Evolutionary conservation across 73 alveolate genomes (phyloP).

Genomic region (Paramecium bursaria): DNA sequence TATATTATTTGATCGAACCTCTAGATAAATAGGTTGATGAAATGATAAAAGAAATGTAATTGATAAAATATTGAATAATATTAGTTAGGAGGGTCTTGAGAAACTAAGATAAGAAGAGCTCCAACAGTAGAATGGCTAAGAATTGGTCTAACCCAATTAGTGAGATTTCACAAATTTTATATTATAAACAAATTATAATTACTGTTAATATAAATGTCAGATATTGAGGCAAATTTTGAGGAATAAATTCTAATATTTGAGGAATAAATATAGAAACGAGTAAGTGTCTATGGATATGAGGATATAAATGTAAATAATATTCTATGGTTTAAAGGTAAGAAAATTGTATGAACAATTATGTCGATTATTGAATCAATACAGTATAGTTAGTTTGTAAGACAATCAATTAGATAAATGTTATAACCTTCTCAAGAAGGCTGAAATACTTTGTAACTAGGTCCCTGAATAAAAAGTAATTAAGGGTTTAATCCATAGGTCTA

Average conservation of each 20-base stretch:
- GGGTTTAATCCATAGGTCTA: conserved; percentile 34
- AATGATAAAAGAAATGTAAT: too few species aligned
- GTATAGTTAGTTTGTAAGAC: background rate
- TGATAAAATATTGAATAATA: too few species aligned
- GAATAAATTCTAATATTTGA: conserved; percentile 1
- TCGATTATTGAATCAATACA: conserved; percentile 2
- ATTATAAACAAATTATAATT: too few species aligned
- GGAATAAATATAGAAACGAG: background rate
- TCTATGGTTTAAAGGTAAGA: conserved; percentile 2
- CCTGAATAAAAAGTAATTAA: conserved; percentile 37
- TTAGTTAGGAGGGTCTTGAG: too few species aligned
- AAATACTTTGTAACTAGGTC: background rate
- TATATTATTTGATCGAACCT: too few species aligned
- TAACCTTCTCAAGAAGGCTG: conserved; percentile 8
- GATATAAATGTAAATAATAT: too few species aligned
- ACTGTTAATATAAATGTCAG: too few species aligned
- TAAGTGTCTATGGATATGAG: background rate
- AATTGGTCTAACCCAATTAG: too few species aligned
- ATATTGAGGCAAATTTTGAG: conserved; percentile 10
- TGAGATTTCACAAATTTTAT: too few species aligned
- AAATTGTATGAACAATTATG: conserved; percentile 3
- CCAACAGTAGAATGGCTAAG: too few species aligned
- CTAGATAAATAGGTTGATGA: too few species aligned
- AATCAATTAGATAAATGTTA: conserved; percentile 16
- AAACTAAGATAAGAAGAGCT: too few species aligned